Evolutionary conservation across 108 stramenopile species (phyloP), one percentile per base, ranked within the genome.

Genomic region (Discostella pseudostelligera): DNA sequence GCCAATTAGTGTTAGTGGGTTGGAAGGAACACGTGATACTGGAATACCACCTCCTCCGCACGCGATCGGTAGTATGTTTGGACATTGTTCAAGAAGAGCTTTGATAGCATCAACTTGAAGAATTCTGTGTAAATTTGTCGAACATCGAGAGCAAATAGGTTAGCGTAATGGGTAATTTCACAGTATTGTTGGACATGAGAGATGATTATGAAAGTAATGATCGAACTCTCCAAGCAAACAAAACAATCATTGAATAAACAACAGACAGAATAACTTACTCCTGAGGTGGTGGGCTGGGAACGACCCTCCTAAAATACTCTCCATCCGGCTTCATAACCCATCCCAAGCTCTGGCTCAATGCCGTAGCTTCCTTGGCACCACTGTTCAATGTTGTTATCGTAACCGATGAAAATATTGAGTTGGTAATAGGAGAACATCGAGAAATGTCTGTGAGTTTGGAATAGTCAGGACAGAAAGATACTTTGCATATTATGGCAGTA

Each of bases 251-350:
- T 32, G 6, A 39, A 45, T 0, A 59, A 26, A 59, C 0, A 48
- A 57, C 35, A 44, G 4, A 0, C n/a, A 7, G 26, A 36, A 14
- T 28, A 42, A 67, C 74, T 67, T 35, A 75, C 74, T 88, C 87
- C 51, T 72, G 36, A n/a, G 90, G 90, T 4, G 73, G 82, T 16
- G 90, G 90, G 42, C 82, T 83, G 0, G 90, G 87, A 14, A 91
- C 90, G 25, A 91, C 90, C 59, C 90, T 82, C 58, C 90, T 75
- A 56, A 78, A 91, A 66, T 89, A 87, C 59, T 91, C 90, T 16
- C 90, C 90, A 76, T 91, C 90, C 4, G 87, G 82, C 60, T 88
- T 88, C 74, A 91, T 78, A 42, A 81, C 81, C 87, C 87, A 91
- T 22, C 86, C 86, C 56, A 91, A 74, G 50, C 72, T 74, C 60